Conservation (phyloP, 768 basidiomycete genomes). For the Termitomyces sp. region DNA sequence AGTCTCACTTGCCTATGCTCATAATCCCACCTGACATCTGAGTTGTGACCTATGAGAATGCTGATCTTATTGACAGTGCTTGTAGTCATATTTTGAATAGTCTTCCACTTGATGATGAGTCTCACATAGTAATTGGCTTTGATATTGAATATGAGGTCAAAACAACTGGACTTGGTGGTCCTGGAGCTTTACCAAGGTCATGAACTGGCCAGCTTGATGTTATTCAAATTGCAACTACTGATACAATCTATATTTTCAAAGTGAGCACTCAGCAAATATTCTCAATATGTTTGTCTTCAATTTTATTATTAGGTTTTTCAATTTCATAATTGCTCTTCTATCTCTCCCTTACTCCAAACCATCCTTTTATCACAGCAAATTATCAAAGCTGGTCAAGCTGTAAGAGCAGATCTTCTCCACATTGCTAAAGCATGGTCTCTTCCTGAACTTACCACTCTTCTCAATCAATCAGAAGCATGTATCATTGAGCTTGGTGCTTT, state of each 20-base stretch:
- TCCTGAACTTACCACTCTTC: not conserved
- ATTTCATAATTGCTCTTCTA: too few species aligned
- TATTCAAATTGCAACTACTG: conserved; percentile 1
- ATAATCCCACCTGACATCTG: not conserved
- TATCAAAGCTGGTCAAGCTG: not conserved
- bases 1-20: not conserved
- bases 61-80: conserved; percentile 8
- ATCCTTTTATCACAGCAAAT: not conserved
- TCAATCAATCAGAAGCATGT: not conserved
- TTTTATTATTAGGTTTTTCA: not conserved
- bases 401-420: not conserved
- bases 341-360: not conserved
- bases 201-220: conserved; percentile 1
- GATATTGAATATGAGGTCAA: conserved; percentile 5
- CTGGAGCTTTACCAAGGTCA: not conserved
- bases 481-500: not conserved
- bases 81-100: conserved; percentile 1
- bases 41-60: not conserved
- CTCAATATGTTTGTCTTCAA: too few species aligned
- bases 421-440: not conserved
- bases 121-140: conserved; percentile 4
- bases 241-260: conserved; percentile 3
- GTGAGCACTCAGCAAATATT: too few species aligned
- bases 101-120: not conserved
- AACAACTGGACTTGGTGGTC: conserved; percentile 1